These are phyloP conservation scores for Fraxinus anomala DNA, from an alignment of 257 asterid species.

Conservation along the genomic window DNA sequence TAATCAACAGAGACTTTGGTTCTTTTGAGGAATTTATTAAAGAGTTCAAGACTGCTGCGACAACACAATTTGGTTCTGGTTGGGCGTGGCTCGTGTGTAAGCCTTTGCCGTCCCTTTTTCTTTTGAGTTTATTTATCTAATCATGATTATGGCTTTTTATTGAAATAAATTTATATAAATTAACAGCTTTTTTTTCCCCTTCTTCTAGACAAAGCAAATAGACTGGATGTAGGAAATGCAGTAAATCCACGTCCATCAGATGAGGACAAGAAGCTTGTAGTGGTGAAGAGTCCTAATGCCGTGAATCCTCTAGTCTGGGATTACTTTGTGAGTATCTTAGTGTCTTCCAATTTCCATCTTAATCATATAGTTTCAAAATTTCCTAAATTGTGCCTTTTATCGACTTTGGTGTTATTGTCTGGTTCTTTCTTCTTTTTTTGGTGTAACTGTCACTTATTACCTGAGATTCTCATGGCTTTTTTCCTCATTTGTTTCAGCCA, in stretches of 20 bases:
- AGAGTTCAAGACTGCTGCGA: slow-evolving; percentile 85
- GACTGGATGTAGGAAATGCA: slow-evolving; percentile 75
- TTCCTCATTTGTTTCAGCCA: slow-evolving; percentile 63
- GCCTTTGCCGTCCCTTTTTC: slow-evolving; percentile 23
- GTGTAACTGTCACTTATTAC: background rate
- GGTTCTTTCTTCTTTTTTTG: slow-evolving; percentile 9
- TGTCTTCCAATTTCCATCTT: slow-evolving; percentile 3
- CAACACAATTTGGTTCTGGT: slow-evolving; percentile 93
- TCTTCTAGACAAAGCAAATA: slow-evolving; percentile 78
- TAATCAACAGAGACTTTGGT: slow-evolving; percentile 87
- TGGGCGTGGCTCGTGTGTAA: slow-evolving; percentile 99
- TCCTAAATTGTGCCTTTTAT: background rate
- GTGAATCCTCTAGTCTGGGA: slow-evolving; percentile 95
- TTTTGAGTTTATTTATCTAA: background rate
- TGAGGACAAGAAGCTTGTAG: slow-evolving; percentile 79
- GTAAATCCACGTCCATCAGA: slow-evolving; percentile 76
- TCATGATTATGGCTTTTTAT: slow-evolving; percentile 1
- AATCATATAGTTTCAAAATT: background rate
- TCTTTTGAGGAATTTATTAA: slow-evolving; percentile 73
- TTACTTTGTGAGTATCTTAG: slow-evolving; percentile 62
- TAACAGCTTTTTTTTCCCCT: slow-evolving; percentile 13
- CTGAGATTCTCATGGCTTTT: slow-evolving; percentile 15
- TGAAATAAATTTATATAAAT: background rate
- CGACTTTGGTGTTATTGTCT: background rate
- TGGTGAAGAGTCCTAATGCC: slow-evolving; percentile 96